Evolutionary conservation across 164 flowering plant species (phyloP).

Genomic region (Aristolochia fimbriata): DNA sequence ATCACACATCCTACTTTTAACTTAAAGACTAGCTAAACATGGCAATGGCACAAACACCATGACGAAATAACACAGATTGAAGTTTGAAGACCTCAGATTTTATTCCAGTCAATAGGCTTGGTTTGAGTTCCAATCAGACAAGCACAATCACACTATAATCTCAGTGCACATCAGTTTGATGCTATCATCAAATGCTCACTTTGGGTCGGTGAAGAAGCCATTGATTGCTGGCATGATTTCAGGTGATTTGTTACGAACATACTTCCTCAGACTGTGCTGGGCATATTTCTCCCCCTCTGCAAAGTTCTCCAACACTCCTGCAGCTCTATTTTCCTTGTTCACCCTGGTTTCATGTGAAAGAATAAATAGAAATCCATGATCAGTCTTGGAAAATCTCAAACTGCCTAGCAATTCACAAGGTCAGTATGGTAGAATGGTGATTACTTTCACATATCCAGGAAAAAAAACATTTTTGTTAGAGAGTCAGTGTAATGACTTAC

Average conservation of each 20-base stretch:
- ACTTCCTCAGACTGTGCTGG: conserved; percentile 19
- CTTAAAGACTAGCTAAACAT: no score
- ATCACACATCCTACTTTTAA: no score
- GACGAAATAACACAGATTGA: no score
- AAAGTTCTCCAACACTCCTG: conserved; percentile 22
- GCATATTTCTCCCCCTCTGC: conserved; percentile 21
- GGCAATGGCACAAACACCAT: no score
- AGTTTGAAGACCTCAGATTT: no score
- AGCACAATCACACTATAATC: not conserved
- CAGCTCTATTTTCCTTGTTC: conserved; percentile 14
- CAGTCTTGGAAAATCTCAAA: no score
- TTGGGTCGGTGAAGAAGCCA: conserved; percentile 15
- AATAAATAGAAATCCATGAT: not conserved
- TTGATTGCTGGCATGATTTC: conserved; percentile 24
- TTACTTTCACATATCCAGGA: no score
- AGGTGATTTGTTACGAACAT: conserved; percentile 15
- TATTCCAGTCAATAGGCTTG: no score
- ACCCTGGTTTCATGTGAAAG: conserved; percentile 5
- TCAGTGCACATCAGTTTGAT: not conserved
- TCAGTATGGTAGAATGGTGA: no score
- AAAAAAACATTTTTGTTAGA: no score
- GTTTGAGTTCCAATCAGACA: conserved; percentile 16
- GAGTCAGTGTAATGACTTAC: no score
- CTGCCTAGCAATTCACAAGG: no score
- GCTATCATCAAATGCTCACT: conserved; percentile 2